phyloP scores from a whole-genome alignment of 768 basidiomycete genomes.

The Podaxis sp. region DNA sequence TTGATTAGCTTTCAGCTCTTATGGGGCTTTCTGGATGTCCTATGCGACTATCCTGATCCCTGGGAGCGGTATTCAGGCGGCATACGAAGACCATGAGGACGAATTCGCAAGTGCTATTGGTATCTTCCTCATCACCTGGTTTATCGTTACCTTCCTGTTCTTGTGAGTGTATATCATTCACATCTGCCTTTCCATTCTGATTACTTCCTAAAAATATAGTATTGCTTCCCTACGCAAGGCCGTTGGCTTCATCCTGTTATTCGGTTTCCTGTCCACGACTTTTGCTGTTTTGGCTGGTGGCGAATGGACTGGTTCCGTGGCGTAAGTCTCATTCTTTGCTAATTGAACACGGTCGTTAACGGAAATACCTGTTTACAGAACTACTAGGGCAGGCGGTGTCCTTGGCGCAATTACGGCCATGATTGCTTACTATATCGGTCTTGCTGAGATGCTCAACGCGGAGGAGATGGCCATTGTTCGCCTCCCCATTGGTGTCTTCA shows the following conservation, averaged over 20 bases:
- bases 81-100: constrained; percentile 39
- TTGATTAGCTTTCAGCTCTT: constrained; percentile 70
- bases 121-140: constrained; percentile 76
- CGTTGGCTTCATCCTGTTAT: constrained; percentile 38
- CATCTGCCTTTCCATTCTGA: neutral
- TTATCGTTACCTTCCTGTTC: constrained; percentile 67
- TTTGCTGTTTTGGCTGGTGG: constrained; percentile 44
- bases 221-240: constrained; percentile 39
- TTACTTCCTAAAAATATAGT: constrained; percentile 21
- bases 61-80: constrained; percentile 54
- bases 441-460: constrained; percentile 41
- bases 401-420: constrained; percentile 46
- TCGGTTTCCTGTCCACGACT: constrained; percentile 37
- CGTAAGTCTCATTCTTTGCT: constrained; percentile 25
- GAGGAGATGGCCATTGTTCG: constrained; percentile 38
- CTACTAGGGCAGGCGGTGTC: constrained; percentile 43
- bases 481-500: constrained; percentile 45
- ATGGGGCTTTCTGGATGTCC: constrained; percentile 89
- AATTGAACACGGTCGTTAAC: neutral
- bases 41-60: constrained; percentile 76
- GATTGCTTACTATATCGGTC: constrained; percentile 48
- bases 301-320: constrained; percentile 28
- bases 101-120: constrained; percentile 60
- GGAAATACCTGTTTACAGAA: constrained; percentile 21
- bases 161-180: constrained; percentile 41